Conservation (phyloP, 345 rosid species). For the Melaleuca alternifolia region DNA sequence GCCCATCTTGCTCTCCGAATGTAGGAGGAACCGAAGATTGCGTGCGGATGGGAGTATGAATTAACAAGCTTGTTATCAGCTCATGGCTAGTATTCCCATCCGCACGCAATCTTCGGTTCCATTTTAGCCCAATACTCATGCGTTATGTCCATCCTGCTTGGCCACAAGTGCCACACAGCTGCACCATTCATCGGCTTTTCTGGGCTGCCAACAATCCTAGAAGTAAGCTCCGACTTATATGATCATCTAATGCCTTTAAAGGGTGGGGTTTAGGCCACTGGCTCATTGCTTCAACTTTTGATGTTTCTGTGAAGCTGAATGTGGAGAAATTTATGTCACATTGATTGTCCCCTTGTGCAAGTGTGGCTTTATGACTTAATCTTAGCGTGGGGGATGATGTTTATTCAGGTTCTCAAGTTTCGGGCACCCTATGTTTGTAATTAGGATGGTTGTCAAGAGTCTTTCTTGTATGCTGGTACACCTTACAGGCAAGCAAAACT, state of each 20-base stretch:
- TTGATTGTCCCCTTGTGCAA: not conserved
- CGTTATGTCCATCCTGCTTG: not conserved
- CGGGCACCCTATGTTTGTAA: not conserved
- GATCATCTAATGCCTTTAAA: not conserved
- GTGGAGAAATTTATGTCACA: not conserved
- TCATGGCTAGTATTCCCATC: too few species aligned
- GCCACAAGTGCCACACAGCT: not conserved
- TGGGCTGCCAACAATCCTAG: not conserved
- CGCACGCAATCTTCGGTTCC: not conserved
- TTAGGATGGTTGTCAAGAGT: not conserved
- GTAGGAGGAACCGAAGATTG: too few species aligned
- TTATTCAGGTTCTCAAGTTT: not conserved
- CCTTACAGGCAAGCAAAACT: not conserved
- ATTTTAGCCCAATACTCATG: not conserved
- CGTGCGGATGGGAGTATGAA: too few species aligned
- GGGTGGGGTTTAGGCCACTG: not conserved
- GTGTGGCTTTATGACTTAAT: not conserved
- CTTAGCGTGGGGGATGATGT: not conserved
- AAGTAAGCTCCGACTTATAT: not conserved
- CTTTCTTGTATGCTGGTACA: not conserved
- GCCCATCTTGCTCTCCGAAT: not conserved
- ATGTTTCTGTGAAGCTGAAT: not conserved
- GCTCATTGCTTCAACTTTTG: not conserved
- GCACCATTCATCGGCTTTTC: not conserved
- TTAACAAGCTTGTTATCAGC: too few species aligned